phyloP scores from a whole-genome alignment of 2,329 filamentous ascomycete genomes.

The Monosporascus sp. region DNA sequence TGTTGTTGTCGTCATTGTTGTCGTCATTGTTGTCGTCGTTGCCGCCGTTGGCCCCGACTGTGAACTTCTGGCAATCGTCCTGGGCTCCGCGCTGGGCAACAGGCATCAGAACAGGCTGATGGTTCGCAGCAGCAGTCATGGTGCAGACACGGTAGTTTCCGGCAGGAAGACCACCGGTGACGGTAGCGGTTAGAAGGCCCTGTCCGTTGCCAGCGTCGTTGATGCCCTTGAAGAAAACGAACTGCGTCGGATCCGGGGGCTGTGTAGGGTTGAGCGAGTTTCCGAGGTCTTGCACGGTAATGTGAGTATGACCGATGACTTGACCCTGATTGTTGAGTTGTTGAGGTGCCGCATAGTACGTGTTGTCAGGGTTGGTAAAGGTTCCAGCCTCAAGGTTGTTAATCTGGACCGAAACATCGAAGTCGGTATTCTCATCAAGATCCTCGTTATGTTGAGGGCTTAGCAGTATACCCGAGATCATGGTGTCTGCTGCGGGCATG shows the following conservation, averaged over 20 bases:
- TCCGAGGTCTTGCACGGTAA: constrained; percentile 54
- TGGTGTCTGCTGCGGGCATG: constrained; percentile 49
- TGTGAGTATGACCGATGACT: constrained; percentile 56
- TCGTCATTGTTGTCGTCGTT: constrained; percentile 15
- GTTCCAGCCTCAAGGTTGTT: constrained; percentile 50
- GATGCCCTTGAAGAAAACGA: constrained; percentile 64
- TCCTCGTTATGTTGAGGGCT: constrained; percentile 49
- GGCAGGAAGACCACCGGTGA: constrained; percentile 53
- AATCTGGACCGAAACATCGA: constrained; percentile 49
- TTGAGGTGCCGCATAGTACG: constrained; percentile 59
- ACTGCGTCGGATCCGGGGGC: constrained; percentile 49
- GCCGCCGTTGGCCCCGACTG: constrained; percentile 32
- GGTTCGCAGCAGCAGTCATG: constrained; percentile 59
- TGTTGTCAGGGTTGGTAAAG: constrained; percentile 56
- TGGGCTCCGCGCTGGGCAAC: constrained; percentile 63
- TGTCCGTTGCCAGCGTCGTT: constrained; percentile 55
- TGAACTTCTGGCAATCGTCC: constrained; percentile 61
- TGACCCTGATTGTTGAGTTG: constrained; percentile 41
- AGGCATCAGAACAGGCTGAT: constrained; percentile 62
- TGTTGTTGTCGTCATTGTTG: constrained; percentile 11
- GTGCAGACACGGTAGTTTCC: constrained; percentile 64
- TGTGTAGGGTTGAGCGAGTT: constrained; percentile 42
- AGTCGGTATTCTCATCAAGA: constrained; percentile 42
- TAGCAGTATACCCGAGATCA: constrained; percentile 53
- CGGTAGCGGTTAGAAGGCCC: constrained; percentile 48